Base-by-base conservation (phyloP, 225 moss, liverwort and hornwort species). In the Sphagnum tenellum region DNA sequence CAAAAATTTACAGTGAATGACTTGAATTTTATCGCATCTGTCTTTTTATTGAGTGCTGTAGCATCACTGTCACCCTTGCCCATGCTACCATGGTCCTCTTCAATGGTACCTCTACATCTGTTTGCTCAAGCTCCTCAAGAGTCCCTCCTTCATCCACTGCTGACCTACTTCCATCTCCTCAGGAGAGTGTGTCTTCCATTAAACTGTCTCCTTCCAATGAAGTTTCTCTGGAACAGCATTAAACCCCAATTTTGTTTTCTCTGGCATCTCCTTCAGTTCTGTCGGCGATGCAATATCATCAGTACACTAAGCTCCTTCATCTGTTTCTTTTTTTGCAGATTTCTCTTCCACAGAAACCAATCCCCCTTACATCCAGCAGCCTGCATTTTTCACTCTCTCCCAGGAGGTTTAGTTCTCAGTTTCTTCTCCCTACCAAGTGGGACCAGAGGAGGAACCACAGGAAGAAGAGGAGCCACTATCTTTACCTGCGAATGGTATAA, bases 11-110 rank as follows among this genome's bases (percentile, higher is more conserved):
- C 55, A 65, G 75, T 73, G 29, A 29, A 79, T 72, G 72, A 78
- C 64, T 82, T 89, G 11, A 87, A 74, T 66, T 87, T 89, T 71
- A 84, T 89, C 80, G 84, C 87, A 62, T 67, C 73, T 71, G 76
- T 89, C 65, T 75, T 89, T 79, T 82, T 89, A 50, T 49, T 14
- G 29, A 59, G 12, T 47, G 80, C 71, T 74, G 87, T 79, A 53
- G 55, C 66, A 72, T 67, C 66, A 14, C 71, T 72, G 57, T 79
- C 86, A 65, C 86, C 83, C 72, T 84, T 83, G 57, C 76, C 66
- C 66, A 67, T 66, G 61, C 83, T 83, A 63, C 66, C 65, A 65
- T 75, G 79, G 65, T 86, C 75, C 53, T 83, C 79, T 44, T 82
- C 79, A 45, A 63, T 62, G 45, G 67, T 45, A 62, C 58, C 53